A percentile compares a stretch with the other conserved stretches of the same genome.
Evolutionary conservation across 345 rosid species (phyloP).

Genomic region (Cardamine occulta): DNA sequence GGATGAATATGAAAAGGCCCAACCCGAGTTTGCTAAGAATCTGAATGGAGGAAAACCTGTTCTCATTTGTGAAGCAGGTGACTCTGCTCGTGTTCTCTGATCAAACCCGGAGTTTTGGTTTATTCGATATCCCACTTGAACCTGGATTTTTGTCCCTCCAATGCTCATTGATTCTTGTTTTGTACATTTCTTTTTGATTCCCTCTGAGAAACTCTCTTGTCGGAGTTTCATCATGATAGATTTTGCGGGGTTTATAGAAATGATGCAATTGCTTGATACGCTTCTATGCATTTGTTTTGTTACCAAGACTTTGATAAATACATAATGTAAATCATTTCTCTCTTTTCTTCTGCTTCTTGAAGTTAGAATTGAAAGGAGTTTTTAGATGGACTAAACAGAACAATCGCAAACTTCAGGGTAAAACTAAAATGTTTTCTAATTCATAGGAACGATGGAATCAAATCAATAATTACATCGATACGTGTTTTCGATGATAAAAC

Average conservation of each 20-base stretch:
- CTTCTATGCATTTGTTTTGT: background rate
- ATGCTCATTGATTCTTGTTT: slow-evolving; percentile 18
- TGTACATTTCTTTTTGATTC: slow-evolving; percentile 11
- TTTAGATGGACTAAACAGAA: background rate
- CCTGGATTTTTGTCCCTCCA: background rate
- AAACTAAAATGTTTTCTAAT: background rate
- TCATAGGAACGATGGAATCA: background rate
- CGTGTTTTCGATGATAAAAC: background rate
- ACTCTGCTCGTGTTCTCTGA: slow-evolving; percentile 69
- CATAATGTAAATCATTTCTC: slow-evolving; percentile 6
- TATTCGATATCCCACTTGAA: background rate
- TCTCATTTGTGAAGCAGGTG: slow-evolving; percentile 74
- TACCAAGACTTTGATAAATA: slow-evolving; percentile 1
- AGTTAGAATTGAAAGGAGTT: background rate
- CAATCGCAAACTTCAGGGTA: background rate
- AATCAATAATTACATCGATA: background rate
- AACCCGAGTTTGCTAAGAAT: slow-evolving; percentile 65
- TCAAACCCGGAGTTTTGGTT: background rate
- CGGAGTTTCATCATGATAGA: slow-evolving; percentile 6
- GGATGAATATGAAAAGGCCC: slow-evolving; percentile 62
- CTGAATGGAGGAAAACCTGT: slow-evolving; percentile 52
- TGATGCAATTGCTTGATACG: slow-evolving; percentile 5
- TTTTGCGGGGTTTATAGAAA: slow-evolving; percentile 1
- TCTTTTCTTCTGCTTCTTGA: background rate
- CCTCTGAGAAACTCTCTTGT: slow-evolving; percentile 3